Conservation (phyloP, 2,329 filamentous ascomycete species). For the Dryadomyces sulphureus region DNA sequence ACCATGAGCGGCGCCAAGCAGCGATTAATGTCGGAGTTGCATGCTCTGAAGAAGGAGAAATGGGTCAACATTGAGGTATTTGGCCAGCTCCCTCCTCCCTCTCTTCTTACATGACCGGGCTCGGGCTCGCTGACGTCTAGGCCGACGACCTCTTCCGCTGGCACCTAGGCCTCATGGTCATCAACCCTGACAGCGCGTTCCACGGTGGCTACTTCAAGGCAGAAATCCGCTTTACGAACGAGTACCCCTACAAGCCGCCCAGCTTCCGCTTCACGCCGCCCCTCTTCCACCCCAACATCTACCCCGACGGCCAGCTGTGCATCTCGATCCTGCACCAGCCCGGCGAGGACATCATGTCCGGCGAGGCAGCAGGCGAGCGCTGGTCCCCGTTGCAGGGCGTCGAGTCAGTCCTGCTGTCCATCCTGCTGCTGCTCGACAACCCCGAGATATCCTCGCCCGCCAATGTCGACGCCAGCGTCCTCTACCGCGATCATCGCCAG, state of each 20-base stretch:
- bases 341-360: constrained; percentile 84
- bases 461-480: constrained; percentile 83
- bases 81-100: constrained; percentile 63
- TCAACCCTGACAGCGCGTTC: constrained; percentile 85
- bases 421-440: constrained; percentile 82
- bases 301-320: constrained; percentile 77
- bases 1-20: constrained; percentile 47
- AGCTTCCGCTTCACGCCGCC: constrained; percentile 70
- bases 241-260: constrained; percentile 83
- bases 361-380: constrained; percentile 76
- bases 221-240: constrained; percentile 71
- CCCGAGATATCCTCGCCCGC: constrained; percentile 87
- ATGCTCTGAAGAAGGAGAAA: constrained; percentile 69
- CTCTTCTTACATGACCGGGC: too few species aligned
- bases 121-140: constrained; percentile 21
- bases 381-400: constrained; percentile 92
- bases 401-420: constrained; percentile 85
- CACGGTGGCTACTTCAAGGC: constrained; percentile 83
- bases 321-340: constrained; percentile 93
- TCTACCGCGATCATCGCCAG: constrained; percentile 59
- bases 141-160: constrained; percentile 66
- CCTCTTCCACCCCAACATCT: constrained; percentile 89
- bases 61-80: constrained; percentile 80
- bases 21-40: constrained; percentile 80
- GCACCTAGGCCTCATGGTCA: constrained; percentile 77